Evolutionary conservation across 768 basidiomycete genomes (phyloP).

Genomic region (Leccinum olivaceopallidum): DNA sequence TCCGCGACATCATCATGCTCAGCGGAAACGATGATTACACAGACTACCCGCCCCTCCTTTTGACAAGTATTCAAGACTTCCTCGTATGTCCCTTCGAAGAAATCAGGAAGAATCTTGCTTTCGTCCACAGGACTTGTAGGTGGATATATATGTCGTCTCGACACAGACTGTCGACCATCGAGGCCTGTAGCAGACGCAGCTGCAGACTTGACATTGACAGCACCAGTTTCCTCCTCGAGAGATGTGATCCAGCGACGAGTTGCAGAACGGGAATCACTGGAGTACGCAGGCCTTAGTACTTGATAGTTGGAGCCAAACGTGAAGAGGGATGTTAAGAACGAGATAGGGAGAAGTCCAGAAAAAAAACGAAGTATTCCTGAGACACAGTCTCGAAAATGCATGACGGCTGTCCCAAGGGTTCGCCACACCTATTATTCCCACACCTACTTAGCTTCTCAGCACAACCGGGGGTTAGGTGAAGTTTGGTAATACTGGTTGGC

Average conservation of each 20-base stretch:
- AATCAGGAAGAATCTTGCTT: slow-evolving; percentile 70
- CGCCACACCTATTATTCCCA: too few relatives aligned
- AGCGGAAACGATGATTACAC: slow-evolving; percentile 80
- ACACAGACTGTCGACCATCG: slow-evolving; percentile 46
- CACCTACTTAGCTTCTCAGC: too few relatives aligned
- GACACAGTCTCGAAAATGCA: slow-evolving; percentile 26
- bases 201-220: slow-evolving; percentile 51
- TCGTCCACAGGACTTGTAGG: slow-evolving; percentile 34
- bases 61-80: slow-evolving; percentile 70
- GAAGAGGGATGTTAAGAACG: slow-evolving; percentile 59
- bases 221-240: slow-evolving; percentile 85
- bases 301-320: slow-evolving; percentile 43
- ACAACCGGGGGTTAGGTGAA: too few relatives aligned
- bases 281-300: slow-evolving; percentile 36
- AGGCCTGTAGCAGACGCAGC: slow-evolving; percentile 39
- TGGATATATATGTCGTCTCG: slow-evolving; percentile 33
- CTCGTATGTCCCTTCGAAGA: slow-evolving; percentile 80
- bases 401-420: background rate
- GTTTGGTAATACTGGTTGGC: too few relatives aligned
- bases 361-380: slow-evolving; percentile 63
- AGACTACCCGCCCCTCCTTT: slow-evolving; percentile 70
- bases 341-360: slow-evolving; percentile 65
- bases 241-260: slow-evolving; percentile 77
- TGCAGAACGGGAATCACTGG: slow-evolving; percentile 47
- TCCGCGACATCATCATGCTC: slow-evolving; percentile 89